Percentiles rank a stretch among this genome's conserved stretches.
Evolutionary conservation across 2,329 filamentous ascomycete genomes (phyloP).

Genomic region (Graphilbum ipis-grandicollis): DNA sequence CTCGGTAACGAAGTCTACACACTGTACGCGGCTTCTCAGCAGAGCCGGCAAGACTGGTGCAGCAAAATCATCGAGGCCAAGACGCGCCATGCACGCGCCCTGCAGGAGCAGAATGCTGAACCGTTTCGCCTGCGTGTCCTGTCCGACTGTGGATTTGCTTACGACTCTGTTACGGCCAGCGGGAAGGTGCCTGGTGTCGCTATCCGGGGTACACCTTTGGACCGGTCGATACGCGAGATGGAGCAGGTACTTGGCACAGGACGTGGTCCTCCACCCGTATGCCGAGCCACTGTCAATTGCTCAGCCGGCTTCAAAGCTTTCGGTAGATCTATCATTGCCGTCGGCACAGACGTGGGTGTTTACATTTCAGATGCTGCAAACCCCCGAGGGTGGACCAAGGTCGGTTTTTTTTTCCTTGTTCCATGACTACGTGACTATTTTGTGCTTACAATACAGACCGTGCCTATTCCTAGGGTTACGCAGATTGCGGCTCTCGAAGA

Average conservation of each 20-base stretch:
- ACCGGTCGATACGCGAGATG: conserved; percentile 77
- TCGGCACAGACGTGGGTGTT: conserved; percentile 90
- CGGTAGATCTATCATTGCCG: conserved; percentile 74
- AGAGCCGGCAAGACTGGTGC: conserved; percentile 75
- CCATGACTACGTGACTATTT: no score
- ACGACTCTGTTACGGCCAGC: conserved; percentile 44
- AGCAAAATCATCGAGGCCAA: conserved; percentile 89
- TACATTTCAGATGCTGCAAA: conserved; percentile 80
- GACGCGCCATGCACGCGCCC: conserved; percentile 73
- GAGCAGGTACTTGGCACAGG: conserved; percentile 59
- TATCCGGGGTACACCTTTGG: conserved; percentile 80
- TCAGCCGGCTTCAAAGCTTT: conserved; percentile 76
- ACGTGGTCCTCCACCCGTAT: conserved; percentile 59
- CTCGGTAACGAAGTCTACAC: conserved; percentile 87
- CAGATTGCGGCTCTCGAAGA: conserved; percentile 92
- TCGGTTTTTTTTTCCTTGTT: conserved; percentile 25
- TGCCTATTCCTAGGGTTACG: conserved; percentile 61
- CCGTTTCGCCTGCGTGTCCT: conserved; percentile 85
- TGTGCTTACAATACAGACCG: conserved; percentile 45
- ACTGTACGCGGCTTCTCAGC: conserved; percentile 62
- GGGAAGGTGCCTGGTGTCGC: conserved; percentile 49
- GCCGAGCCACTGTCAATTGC: conserved; percentile 77
- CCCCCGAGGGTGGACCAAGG: conserved; percentile 77
- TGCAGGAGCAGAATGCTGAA: conserved; percentile 86
- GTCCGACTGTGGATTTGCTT: conserved; percentile 80